Evolutionary conservation across 1,284 basidiomycete genomes (phyloP).

Genomic region (Cystobasidium sp.): DNA sequence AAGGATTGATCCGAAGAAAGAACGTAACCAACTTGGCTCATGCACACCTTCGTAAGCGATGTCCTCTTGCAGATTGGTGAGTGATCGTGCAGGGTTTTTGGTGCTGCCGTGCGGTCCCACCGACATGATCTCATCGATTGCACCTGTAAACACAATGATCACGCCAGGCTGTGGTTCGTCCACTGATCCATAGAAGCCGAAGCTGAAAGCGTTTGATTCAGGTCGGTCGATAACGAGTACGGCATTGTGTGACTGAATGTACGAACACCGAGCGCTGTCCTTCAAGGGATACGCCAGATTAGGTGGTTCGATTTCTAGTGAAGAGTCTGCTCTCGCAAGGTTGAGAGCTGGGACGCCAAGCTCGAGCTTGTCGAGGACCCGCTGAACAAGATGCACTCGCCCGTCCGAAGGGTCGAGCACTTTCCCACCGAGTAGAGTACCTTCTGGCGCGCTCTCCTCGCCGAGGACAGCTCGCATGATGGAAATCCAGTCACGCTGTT

Average conservation of each 20-base stretch:
- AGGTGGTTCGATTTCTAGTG: not conserved
- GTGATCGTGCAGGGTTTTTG: not conserved
- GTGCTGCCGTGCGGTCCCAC: not conserved
- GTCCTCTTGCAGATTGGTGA: not conserved
- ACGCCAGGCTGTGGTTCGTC: conserved; percentile 32
- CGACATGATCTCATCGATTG: conserved; percentile 51
- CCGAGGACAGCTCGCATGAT: conserved; percentile 50
- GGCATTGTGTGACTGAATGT: conserved; percentile 47
- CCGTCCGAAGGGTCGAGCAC: conserved; percentile 51
- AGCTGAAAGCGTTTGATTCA: conserved; percentile 52
- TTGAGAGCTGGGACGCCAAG: conserved; percentile 43
- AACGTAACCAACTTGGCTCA: conserved; percentile 34
- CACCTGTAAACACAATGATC: conserved; percentile 53
- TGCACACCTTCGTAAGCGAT: not conserved
- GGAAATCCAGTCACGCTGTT: conserved; percentile 49
- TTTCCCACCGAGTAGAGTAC: conserved; percentile 50
- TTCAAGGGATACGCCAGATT: conserved; percentile 21
- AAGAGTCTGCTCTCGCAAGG: conserved; percentile 12
- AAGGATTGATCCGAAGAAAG: conserved; percentile 34
- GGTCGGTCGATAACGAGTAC: conserved; percentile 51
- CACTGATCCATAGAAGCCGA: conserved; percentile 48
- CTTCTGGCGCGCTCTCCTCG: conserved; percentile 48
- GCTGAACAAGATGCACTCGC: conserved; percentile 49
- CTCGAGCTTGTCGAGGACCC: conserved; percentile 49
- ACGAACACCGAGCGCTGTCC: not conserved